Conservation (phyloP, 2,329 filamentous ascomycete genomes). For the Alternaria alternata region DNA sequence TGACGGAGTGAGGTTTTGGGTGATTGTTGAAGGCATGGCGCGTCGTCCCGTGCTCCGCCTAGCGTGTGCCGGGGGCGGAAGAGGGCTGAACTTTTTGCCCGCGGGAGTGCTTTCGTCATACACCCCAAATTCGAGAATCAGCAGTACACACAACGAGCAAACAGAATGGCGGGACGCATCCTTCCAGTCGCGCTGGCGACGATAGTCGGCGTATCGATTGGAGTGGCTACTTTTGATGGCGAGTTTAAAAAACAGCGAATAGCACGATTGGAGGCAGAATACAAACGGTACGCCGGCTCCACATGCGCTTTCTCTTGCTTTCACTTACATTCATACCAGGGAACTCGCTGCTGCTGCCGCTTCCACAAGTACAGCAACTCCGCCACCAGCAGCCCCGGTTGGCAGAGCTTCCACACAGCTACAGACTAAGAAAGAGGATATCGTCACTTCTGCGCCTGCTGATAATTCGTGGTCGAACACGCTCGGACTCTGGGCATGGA, state of each 20-base stretch:
- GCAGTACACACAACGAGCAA: not conserved
- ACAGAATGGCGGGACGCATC: constrained; percentile 43
- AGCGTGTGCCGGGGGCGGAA: constrained; percentile 27
- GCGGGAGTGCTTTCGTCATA: constrained; percentile 29
- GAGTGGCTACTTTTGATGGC: constrained; percentile 44
- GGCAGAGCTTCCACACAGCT: constrained; percentile 20
- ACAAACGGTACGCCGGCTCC: constrained; percentile 34
- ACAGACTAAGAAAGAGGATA: constrained; percentile 18
- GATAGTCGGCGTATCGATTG: constrained; percentile 44
- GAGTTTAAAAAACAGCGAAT: constrained; percentile 46
- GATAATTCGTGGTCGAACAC: constrained; percentile 38
- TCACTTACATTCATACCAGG: constrained; percentile 27
- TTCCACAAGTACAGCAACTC: constrained; percentile 24
- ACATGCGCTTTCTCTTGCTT: not conserved
- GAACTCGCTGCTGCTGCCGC: constrained; percentile 37
- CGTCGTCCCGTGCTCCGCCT: constrained; percentile 33
- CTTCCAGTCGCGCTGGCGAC: constrained; percentile 44
- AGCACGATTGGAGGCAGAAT: constrained; percentile 45
- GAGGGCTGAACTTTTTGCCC: constrained; percentile 28
- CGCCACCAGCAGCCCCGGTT: constrained; percentile 24
- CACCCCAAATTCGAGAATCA: constrained; percentile 1
- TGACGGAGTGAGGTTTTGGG: constrained; percentile 24
- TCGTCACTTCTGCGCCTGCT: constrained; percentile 13
- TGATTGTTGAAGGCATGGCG: constrained; percentile 25
- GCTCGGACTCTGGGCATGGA: constrained; percentile 47